Percentiles rank a stretch among this genome's conserved stretches.
Conservation (phyloP, 495 filamentous ascomycete genomes). For the Penicillium paxilli region DNA sequence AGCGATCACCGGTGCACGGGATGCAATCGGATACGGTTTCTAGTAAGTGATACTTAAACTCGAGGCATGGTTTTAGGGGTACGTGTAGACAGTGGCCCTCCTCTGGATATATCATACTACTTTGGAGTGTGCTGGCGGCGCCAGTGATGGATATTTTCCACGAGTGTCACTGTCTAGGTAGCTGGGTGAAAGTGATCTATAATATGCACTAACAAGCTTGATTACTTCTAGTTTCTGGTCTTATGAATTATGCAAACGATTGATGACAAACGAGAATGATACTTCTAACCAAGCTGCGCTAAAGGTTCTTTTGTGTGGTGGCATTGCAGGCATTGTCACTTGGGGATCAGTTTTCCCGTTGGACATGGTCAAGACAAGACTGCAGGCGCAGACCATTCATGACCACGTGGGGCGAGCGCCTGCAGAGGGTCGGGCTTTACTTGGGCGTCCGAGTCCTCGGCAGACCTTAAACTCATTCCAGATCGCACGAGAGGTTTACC, state of each 20-base stretch:
- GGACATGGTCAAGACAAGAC: conserved; percentile 84
- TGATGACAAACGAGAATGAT: conserved; percentile 43
- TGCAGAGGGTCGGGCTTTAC: conserved; percentile 29
- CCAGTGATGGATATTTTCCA: too few species aligned
- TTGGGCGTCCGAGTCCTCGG: conserved; percentile 14
- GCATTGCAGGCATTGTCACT: conserved; percentile 78
- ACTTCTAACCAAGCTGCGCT: conserved; percentile 49
- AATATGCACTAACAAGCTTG: too few species aligned
- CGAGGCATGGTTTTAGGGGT: too few species aligned
- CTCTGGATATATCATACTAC: conserved; percentile 6
- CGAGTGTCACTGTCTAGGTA: too few species aligned
- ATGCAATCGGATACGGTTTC: conserved; percentile 88
- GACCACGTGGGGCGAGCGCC: conserved; percentile 22
- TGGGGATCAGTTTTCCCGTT: conserved; percentile 88
- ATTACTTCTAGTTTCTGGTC: conserved; percentile 66
- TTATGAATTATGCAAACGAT: conserved; percentile 70
- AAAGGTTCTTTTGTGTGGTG: conserved; percentile 76
- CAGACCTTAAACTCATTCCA: conserved; percentile 55
- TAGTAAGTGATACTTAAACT: conserved; percentile 53
- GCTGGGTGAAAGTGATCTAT: too few species aligned
- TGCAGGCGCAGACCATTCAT: conserved; percentile 65
- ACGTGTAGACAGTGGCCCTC: too few species aligned
- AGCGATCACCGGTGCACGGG: conserved; percentile 72
- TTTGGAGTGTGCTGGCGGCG: too few species aligned
- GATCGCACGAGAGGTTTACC: conserved; percentile 63